Conservation (phyloP, 2,329 filamentous ascomycete species). For the Pleomassaria siparia region DNA sequence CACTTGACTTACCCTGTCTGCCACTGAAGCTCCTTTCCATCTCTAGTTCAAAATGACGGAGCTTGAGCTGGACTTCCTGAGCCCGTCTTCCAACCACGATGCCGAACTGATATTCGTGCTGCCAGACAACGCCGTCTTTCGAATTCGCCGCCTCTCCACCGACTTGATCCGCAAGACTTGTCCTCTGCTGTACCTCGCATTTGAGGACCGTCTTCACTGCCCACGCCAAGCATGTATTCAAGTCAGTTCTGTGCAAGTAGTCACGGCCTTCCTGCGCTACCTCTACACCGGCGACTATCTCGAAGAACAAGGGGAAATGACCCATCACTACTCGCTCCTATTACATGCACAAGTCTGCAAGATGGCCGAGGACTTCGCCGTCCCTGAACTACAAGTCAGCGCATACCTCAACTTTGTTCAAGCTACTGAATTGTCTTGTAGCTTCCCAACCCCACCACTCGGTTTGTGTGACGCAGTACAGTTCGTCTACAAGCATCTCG, state of each 20-base stretch:
- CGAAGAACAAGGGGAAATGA: slow-evolving; percentile 19
- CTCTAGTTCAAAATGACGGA: background rate
- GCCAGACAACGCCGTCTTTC: slow-evolving; percentile 31
- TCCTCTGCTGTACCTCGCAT: slow-evolving; percentile 43
- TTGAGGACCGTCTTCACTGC: slow-evolving; percentile 39
- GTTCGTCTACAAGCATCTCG: slow-evolving; percentile 36
- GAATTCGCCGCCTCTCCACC: slow-evolving; percentile 38
- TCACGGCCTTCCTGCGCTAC: slow-evolving; percentile 44
- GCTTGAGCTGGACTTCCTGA: slow-evolving; percentile 23
- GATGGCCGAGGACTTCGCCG: slow-evolving; percentile 45
- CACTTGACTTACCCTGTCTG: background rate
- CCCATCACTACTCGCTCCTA: slow-evolving; percentile 35
- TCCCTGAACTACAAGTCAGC: slow-evolving; percentile 41
- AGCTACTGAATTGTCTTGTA: slow-evolving; percentile 44
- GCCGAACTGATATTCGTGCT: slow-evolving; percentile 37
- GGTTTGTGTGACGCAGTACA: slow-evolving; percentile 45
- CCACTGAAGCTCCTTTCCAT: background rate
- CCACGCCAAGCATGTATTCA: slow-evolving; percentile 42
- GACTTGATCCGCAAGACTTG: slow-evolving; percentile 38
- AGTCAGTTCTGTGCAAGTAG: slow-evolving; percentile 33
- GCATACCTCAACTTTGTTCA: slow-evolving; percentile 44
- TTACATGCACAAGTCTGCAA: slow-evolving; percentile 46
- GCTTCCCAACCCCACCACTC: slow-evolving; percentile 38
- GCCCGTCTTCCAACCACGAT: slow-evolving; percentile 8
- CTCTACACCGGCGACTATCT: slow-evolving; percentile 47